Conservation (phyloP, 495 filamentous ascomycete genomes). For the Talaromyces proteolyticus region DNA sequence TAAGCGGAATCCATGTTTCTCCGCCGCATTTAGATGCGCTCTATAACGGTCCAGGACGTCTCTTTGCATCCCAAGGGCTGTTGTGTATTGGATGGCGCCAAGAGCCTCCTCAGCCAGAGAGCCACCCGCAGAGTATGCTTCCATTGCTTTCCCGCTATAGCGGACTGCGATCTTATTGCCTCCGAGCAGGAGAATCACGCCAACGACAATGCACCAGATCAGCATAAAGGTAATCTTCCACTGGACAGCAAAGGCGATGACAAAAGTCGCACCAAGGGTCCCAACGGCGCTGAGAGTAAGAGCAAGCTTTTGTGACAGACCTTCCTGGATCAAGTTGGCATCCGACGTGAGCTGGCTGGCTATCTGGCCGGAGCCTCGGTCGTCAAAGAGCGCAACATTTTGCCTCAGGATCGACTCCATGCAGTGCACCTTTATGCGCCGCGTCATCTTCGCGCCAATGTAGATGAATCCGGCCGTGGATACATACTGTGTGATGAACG, state of each 20-base stretch:
- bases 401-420: constrained; percentile 8
- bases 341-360: constrained; percentile 8
- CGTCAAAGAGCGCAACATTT: constrained; percentile 11
- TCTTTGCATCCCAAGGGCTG: constrained; percentile 10
- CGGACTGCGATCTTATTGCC: background rate
- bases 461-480: constrained; percentile 2
- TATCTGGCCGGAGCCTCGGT: constrained; percentile 4
- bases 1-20: constrained; percentile 4
- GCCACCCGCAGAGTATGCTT: constrained; percentile 40
- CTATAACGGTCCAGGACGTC: constrained; percentile 8
- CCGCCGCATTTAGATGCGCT: constrained; percentile 4
- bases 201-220: constrained; percentile 8
- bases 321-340: constrained; percentile 22
- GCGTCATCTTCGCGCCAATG: constrained; percentile 4
- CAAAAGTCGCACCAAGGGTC: constrained; percentile 23
- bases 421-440: constrained; percentile 1
- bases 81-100: constrained; percentile 4
- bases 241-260: constrained; percentile 21
- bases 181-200: constrained; percentile 3
- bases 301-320: constrained; percentile 25
- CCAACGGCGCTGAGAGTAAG: constrained; percentile 17
- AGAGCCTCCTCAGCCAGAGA: constrained; percentile 14
- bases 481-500: constrained; percentile 2
- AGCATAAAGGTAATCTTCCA: constrained; percentile 26
- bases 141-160: background rate